Conservation (phyloP, 2,329 filamentous ascomycete genomes). For the Fusarium nygamai region DNA sequence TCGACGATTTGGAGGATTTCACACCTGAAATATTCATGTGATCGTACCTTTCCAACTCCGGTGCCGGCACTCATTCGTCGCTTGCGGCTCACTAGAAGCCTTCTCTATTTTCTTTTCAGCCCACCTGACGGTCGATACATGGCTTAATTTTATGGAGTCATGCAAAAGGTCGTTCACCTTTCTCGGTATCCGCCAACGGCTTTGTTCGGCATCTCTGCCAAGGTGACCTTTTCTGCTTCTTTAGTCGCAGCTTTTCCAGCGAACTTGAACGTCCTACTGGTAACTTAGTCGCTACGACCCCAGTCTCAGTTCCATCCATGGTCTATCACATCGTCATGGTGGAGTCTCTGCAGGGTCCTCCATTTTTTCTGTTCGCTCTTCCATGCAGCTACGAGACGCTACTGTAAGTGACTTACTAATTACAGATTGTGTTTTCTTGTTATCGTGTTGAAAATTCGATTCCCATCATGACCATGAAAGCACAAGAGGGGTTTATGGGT, state of each 20-base stretch:
- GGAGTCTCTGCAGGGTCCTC: constrained; percentile 37
- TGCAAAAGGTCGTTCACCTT: background rate
- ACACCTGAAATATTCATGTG: constrained; percentile 17
- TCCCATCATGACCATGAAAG: constrained; percentile 9
- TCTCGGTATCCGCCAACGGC: background rate
- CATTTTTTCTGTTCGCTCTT: constrained; percentile 24
- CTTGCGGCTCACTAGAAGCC: constrained; percentile 10
- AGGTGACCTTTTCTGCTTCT: background rate
- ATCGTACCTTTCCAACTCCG: constrained; percentile 25
- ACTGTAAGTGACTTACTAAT: constrained; percentile 24
- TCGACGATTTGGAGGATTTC: constrained; percentile 5
- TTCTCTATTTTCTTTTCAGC: constrained; percentile 11
- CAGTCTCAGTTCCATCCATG: background rate
- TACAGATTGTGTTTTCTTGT: constrained; percentile 20
- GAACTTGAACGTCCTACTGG: background rate
- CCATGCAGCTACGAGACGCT: constrained; percentile 21
- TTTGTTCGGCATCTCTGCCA: background rate
- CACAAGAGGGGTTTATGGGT: constrained; percentile 6
- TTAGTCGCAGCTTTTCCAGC: background rate
- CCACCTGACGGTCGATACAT: constrained; percentile 19
- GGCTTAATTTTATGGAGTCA: constrained; percentile 4
- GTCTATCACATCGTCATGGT: constrained; percentile 33
- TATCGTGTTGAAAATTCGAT: constrained; percentile 18
- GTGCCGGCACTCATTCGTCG: constrained; percentile 14
- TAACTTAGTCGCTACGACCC: background rate